Conservation (phyloP, 257 asterid genomes). For the Solanum habrochaites region DNA sequence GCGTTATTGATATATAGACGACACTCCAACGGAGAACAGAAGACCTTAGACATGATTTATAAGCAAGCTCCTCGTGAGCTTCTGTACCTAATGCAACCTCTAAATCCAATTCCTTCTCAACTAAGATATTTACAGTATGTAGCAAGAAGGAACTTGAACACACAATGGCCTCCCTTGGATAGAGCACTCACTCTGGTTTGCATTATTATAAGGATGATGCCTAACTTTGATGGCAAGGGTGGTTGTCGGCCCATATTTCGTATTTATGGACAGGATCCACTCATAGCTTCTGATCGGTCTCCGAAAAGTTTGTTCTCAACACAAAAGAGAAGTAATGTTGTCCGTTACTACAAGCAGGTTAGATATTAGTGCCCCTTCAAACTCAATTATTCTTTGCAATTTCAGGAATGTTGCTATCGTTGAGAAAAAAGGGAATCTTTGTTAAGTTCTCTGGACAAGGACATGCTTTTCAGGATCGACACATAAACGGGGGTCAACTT, state of each 20-base stretch:
- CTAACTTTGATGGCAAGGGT: conserved; percentile 39
- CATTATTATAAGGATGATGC: conserved; percentile 35
- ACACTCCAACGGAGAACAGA: conserved; percentile 41
- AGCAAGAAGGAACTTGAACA: conserved; percentile 40
- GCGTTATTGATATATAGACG: conserved; percentile 38
- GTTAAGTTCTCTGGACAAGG: not conserved
- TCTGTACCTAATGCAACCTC: conserved; percentile 26
- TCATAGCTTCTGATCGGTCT: conserved; percentile 39
- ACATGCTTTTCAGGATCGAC: not conserved
- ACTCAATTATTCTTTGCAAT: not conserved
- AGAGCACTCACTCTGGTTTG: conserved; percentile 42
- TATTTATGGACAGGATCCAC: conserved; percentile 46
- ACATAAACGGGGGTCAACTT: not conserved
- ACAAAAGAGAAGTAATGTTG: conserved; percentile 20
- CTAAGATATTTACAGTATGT: conserved; percentile 59
- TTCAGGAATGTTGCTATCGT: not conserved
- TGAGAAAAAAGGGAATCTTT: not conserved
- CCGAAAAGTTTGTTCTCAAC: conserved; percentile 39
- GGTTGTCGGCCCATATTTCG: conserved; percentile 50
- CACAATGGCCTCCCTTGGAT: conserved; percentile 47
- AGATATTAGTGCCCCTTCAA: not conserved
- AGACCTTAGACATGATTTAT: conserved; percentile 53
- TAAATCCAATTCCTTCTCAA: conserved; percentile 66
- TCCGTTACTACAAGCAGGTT: conserved; percentile 43
- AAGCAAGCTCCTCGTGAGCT: conserved; percentile 48